Evolutionary conservation across 164 flowering plant species (phyloP).

Genomic region (Santalum album): DNA sequence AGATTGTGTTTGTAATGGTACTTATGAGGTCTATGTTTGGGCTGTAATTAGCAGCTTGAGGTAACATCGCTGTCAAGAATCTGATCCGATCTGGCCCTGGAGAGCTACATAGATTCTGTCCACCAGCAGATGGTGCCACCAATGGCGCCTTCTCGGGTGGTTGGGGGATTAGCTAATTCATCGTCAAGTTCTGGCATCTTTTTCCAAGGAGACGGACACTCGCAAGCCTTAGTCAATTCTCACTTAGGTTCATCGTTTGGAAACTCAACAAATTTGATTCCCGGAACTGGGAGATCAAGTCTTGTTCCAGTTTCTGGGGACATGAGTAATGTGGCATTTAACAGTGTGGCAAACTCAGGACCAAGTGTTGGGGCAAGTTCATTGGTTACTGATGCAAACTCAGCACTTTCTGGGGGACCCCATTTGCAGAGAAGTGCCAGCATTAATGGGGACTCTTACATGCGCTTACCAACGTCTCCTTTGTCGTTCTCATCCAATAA

Average conservation of each 20-base stretch:
- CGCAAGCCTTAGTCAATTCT: conserved; percentile 43
- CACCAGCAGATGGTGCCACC: conserved; percentile 50
- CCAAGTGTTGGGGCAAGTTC: conserved; percentile 96
- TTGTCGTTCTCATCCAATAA: conserved; percentile 90
- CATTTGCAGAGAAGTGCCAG: conserved; percentile 94
- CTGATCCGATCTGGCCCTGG: conserved; percentile 40
- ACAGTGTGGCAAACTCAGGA: conserved; percentile 74
- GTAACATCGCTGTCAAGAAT: not conserved
- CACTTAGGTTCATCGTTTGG: conserved; percentile 70
- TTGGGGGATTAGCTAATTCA: conserved; percentile 58
- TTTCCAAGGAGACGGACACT: conserved; percentile 72
- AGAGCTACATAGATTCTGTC: conserved; percentile 56
- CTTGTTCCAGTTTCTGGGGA: conserved; percentile 62
- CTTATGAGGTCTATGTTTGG: conserved; percentile 3
- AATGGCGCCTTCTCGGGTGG: conserved; percentile 77
- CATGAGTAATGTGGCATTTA: conserved; percentile 47
- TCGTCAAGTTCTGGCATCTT: conserved; percentile 77
- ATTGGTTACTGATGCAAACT: conserved; percentile 90
- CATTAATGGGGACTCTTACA: conserved; percentile 67
- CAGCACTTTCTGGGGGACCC: conserved; percentile 90
- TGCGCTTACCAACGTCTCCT: conserved; percentile 85
- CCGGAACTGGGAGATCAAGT: conserved; percentile 46
- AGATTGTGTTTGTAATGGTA: not conserved
- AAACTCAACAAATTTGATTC: conserved; percentile 54
- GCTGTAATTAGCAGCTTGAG: conserved; percentile 7